These are phyloP conservation scores for Tylopilus sp. DNA, from an alignment of 1,284 basidiomycete species.

Conservation along the genomic window DNA sequence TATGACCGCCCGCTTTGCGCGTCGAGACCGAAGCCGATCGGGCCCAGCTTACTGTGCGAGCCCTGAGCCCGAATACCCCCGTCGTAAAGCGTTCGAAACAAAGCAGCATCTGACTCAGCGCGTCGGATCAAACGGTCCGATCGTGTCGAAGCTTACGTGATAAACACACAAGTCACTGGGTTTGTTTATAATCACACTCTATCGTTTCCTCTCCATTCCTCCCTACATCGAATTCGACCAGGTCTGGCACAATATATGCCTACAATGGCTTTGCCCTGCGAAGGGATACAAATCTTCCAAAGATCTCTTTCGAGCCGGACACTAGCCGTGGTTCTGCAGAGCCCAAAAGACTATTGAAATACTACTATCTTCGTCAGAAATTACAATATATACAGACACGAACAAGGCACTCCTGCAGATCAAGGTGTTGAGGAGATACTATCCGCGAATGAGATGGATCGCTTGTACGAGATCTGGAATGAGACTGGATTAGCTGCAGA, in stretches of 20 bases:
- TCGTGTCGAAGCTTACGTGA: not conserved
- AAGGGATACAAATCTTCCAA: no score
- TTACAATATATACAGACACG: not conserved
- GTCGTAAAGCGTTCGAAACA: no score
- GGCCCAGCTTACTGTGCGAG: no score
- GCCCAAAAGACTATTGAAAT: not conserved
- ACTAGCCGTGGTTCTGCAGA: not conserved
- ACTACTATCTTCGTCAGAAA: not conserved
- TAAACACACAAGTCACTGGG: slow-evolving; percentile 1
- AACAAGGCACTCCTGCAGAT: no score
- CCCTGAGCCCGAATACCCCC: no score
- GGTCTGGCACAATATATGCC: no score
- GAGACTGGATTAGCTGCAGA: slow-evolving; percentile 31
- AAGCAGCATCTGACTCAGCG: no score
- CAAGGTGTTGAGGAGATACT: slow-evolving; percentile 30
- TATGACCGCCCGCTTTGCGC: no score
- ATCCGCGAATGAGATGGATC: slow-evolving; percentile 28
- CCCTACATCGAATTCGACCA: not conserved
- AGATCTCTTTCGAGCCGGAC: slow-evolving; percentile 20
- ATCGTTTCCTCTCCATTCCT: not conserved
- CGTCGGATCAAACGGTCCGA: not conserved
- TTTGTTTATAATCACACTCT: slow-evolving; percentile 15
- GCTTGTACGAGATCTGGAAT: slow-evolving; percentile 39
- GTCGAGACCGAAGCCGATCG: no score
- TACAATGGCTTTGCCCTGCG: slow-evolving; percentile 19